Evolutionary conservation across 73 alveolate genomes (phyloP).

Genomic region (Urostyla sp.): DNA sequence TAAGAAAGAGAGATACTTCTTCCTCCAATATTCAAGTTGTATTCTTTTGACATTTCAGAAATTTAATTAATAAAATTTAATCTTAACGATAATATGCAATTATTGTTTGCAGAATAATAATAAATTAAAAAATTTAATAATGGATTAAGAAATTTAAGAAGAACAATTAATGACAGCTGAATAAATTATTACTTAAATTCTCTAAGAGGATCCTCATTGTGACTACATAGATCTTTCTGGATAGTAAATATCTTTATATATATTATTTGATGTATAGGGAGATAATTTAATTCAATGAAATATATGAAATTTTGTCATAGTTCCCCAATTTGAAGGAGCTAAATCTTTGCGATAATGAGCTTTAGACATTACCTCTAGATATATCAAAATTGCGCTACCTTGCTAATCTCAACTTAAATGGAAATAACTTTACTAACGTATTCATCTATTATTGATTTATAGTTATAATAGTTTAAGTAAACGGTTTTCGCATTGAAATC

Average conservation of each 20-base stretch:
- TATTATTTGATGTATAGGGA: neutral
- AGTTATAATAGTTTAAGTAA: conserved; percentile 38
- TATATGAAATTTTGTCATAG: conserved; percentile 68
- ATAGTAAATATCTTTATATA: conserved; percentile 12
- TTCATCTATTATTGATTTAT: neutral
- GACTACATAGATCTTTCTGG: conserved; percentile 41
- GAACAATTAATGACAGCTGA: too few species aligned
- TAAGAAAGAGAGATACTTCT: too few species aligned
- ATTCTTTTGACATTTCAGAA: too few species aligned
- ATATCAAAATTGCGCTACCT: conserved; percentile 56
- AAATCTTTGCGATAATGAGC: conserved; percentile 73
- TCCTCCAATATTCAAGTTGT: too few species aligned
- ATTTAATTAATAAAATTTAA: too few species aligned
- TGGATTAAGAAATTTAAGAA: too few species aligned
- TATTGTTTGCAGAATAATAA: too few species aligned
- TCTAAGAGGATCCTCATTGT: conserved; percentile 16
- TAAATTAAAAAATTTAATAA: too few species aligned
- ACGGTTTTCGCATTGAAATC: conserved; percentile 72
- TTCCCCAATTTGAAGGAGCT: conserved; percentile 77
- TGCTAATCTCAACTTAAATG: conserved; percentile 75
- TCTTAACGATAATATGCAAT: too few species aligned
- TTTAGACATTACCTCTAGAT: conserved; percentile 74
- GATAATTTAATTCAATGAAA: conserved; percentile 62
- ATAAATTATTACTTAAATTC: too few species aligned
- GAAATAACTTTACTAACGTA: conserved; percentile 72